phyloP scores from a whole-genome alignment of 1,139 yeast genomes.

The Debaryomyces nepalensis region DNA sequence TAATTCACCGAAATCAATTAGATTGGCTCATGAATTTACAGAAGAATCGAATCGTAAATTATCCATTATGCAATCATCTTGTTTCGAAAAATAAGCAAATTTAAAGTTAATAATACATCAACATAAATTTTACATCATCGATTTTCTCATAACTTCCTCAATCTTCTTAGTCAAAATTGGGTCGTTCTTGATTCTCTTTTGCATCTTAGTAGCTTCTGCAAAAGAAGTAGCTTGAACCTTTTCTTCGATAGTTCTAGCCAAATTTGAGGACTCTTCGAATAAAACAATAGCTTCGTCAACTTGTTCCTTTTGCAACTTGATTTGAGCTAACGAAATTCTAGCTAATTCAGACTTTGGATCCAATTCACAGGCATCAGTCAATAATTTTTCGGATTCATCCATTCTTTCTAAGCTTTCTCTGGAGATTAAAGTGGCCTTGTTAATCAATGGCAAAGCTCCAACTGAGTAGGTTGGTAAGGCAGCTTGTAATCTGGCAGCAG shows the following conservation, averaged over 20 bases:
- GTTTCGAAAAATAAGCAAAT: constrained; percentile 3
- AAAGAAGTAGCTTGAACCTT: constrained; percentile 90
- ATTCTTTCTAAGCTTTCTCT: constrained; percentile 60
- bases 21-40: constrained; percentile 11
- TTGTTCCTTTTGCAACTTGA: constrained; percentile 81
- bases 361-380: constrained; percentile 75
- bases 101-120: background rate
- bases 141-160: constrained; percentile 48
- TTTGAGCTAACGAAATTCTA: constrained; percentile 86
- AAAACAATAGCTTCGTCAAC: constrained; percentile 80
- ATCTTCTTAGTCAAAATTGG: constrained; percentile 57
- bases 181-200: constrained; percentile 70
- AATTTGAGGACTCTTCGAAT: constrained; percentile 80
- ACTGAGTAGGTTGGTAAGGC: constrained; percentile 63
- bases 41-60: constrained; percentile 7
- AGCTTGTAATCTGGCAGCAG: constrained; percentile 81
- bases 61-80: background rate
- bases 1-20: constrained; percentile 9
- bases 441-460: constrained; percentile 89
- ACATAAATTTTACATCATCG: constrained; percentile 14
- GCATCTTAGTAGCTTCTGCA: constrained; percentile 90
- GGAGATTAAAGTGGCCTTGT: constrained; percentile 79
- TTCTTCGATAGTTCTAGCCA: constrained; percentile 85
- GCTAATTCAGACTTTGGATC: constrained; percentile 93
- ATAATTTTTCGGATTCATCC: constrained; percentile 66